These are phyloP conservation scores for Neurospora terricola DNA, from an alignment of 495 filamentous ascomycete genomes.

Conservation along the genomic window DNA sequence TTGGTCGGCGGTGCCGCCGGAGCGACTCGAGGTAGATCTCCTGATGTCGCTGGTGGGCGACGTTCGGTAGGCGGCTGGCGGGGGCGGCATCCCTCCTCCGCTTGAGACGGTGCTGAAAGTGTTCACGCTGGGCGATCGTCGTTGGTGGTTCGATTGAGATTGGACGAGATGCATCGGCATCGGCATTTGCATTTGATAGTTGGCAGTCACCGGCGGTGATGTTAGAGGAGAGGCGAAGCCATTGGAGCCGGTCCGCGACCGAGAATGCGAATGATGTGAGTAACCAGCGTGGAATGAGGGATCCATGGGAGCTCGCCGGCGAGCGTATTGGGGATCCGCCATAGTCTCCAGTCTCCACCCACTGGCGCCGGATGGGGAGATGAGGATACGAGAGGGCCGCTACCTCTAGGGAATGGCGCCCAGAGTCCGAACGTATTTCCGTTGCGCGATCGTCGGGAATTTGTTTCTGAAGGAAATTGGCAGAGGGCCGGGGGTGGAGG, in stretches of 20 bases:
- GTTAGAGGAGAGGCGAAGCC: constrained; percentile 1
- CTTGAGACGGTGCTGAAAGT: constrained; percentile 62
- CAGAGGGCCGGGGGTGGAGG: not conserved
- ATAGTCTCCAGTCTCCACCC: constrained; percentile 9
- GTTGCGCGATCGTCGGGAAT: not conserved
- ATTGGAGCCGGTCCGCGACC: not conserved
- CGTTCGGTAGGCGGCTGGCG: constrained; percentile 35
- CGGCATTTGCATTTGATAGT: constrained; percentile 5
- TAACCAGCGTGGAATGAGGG: constrained; percentile 23
- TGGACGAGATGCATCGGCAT: constrained; percentile 25
- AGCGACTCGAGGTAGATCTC: constrained; percentile 62
- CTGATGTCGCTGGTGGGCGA: constrained; percentile 53
- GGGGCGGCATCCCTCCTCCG: constrained; percentile 32
- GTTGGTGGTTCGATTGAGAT: constrained; percentile 34
- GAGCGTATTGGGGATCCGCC: constrained; percentile 18
- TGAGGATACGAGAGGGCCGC: not conserved
- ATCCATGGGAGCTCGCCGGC: constrained; percentile 27
- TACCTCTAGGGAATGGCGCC: not conserved
- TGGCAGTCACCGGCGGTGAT: not conserved
- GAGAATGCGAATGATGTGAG: constrained; percentile 24
- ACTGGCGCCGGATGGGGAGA: constrained; percentile 7
- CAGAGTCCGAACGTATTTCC: not conserved
- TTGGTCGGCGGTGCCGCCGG: constrained; percentile 48
- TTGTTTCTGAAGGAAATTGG: not conserved
- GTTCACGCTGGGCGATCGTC: constrained; percentile 60